phyloP scores from a whole-genome alignment of 257 asterid species.

The Fraxinus cuspidata region DNA sequence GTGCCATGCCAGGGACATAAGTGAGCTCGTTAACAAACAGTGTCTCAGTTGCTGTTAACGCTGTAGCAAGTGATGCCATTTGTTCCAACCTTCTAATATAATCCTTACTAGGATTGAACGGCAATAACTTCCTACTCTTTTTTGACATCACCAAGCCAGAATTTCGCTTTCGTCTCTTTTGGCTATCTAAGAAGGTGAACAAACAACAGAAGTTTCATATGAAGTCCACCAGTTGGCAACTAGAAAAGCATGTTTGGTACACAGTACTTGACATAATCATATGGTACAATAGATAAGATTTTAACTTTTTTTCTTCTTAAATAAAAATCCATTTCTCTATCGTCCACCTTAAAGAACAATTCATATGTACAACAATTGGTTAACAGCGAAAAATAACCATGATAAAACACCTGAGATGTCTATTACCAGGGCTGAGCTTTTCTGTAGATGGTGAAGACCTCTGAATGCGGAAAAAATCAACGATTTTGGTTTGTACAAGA shows the following conservation, averaged over 20 bases:
- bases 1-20: slow-evolving; percentile 75
- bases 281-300: too few relatives aligned
- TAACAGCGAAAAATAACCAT: background rate
- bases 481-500: slow-evolving; percentile 77
- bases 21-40: slow-evolving; percentile 78
- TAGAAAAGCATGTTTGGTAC: background rate
- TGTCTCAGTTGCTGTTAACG: slow-evolving; percentile 65
- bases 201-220: background rate
- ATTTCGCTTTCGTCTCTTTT: slow-evolving; percentile 57
- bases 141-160: slow-evolving; percentile 49
- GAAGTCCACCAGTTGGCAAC: background rate
- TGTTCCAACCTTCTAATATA: slow-evolving; percentile 65
- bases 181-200: slow-evolving; percentile 41
- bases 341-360: background rate
- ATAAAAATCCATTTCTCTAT: too few relatives aligned
- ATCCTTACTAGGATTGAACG: slow-evolving; percentile 73
- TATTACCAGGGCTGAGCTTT: slow-evolving; percentile 46
- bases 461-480: slow-evolving; percentile 80
- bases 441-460: slow-evolving; percentile 48
- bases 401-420: background rate
- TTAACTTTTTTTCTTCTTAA: background rate
- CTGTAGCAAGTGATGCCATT: slow-evolving; percentile 92
- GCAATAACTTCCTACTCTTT: slow-evolving; percentile 69
- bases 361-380: background rate
- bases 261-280: background rate